phyloP scores from a whole-genome alignment of 331 rosid genomes.

The Quercus phellos region DNA sequence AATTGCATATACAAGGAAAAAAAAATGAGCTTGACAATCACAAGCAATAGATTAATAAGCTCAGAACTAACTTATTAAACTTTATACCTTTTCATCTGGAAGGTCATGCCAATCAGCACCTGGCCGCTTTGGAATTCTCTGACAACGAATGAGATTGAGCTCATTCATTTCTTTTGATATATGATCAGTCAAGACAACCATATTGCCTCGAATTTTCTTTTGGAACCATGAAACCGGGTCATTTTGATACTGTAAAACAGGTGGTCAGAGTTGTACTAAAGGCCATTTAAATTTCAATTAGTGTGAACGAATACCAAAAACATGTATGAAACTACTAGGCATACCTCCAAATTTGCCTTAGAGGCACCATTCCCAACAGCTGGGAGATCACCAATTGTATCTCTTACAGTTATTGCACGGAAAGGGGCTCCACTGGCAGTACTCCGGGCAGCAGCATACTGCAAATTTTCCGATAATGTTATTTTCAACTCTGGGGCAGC shows the following conservation, averaged over 20 bases:
- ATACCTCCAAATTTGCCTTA: slow-evolving; percentile 61
- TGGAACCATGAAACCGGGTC: slow-evolving; percentile 87
- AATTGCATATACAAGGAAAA: neutral
- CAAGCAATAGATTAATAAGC: neutral
- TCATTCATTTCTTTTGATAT: slow-evolving; percentile 95
- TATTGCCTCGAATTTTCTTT: slow-evolving; percentile 69
- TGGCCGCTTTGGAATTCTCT: slow-evolving; percentile 79
- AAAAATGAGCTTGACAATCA: neutral
- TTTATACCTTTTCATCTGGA: slow-evolving; percentile 77
- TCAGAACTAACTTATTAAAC: neutral
- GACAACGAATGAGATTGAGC: slow-evolving; percentile 75
- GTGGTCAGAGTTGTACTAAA: neutral
- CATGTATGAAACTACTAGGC: neutral
- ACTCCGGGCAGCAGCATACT: slow-evolving; percentile 81
- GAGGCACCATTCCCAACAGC: slow-evolving; percentile 87
- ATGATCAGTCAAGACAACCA: slow-evolving; percentile 70
- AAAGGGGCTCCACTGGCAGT: slow-evolving; percentile 90
- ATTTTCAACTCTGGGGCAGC: slow-evolving; percentile 77
- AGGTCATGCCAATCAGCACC: slow-evolving; percentile 96
- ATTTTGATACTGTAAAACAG: slow-evolving; percentile 48
- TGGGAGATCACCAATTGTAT: slow-evolving; percentile 98
- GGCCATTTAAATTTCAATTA: neutral
- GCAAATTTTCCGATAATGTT: slow-evolving; percentile 44
- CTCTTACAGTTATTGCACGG: slow-evolving; percentile 89
- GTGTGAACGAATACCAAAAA: neutral